phyloP scores from a whole-genome alignment of 2,329 filamentous ascomycete genomes.

The Fusarium sp. region DNA sequence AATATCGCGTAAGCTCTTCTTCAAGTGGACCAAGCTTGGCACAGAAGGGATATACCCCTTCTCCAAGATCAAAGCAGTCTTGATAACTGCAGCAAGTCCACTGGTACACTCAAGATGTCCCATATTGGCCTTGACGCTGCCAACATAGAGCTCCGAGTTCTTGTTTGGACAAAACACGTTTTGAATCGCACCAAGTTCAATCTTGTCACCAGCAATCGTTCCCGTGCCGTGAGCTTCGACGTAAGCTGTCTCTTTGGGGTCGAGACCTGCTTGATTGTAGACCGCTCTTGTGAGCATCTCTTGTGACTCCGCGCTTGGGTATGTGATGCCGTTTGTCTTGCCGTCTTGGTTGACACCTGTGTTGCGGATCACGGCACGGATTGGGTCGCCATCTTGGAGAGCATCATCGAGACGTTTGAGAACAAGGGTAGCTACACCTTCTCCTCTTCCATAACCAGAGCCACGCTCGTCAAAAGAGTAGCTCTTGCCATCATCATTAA shows the following conservation, averaged over 20 bases:
- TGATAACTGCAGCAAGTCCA: conserved; percentile 21
- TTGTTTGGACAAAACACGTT: conserved; percentile 9
- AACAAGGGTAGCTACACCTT: neutral
- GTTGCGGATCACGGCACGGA: neutral
- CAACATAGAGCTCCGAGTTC: conserved; percentile 5
- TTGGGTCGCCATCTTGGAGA: neutral
- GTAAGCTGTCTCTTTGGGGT: neutral
- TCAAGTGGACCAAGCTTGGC: conserved; percentile 9
- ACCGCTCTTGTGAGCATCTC: neutral
- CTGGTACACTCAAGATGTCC: conserved; percentile 23
- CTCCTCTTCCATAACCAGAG: neutral
- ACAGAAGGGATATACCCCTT: conserved; percentile 21
- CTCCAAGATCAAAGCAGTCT: conserved; percentile 24
- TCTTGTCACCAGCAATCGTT: conserved; percentile 12
- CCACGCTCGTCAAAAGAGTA: neutral
- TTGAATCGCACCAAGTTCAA: conserved; percentile 9
- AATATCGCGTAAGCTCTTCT: conserved; percentile 3
- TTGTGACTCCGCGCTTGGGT: neutral
- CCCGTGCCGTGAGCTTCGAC: conserved; percentile 25
- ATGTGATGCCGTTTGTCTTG: conserved; percentile 12
- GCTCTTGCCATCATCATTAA: neutral
- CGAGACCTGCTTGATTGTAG: neutral
- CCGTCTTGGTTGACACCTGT: neutral
- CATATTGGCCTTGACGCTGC: conserved; percentile 32
- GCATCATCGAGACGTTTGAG: neutral